A percentile compares a stretch with the other conserved stretches of the same genome.
phyloP scores from a whole-genome alignment of 164 flowering plant species.

The Cinnamomum micranthum region DNA sequence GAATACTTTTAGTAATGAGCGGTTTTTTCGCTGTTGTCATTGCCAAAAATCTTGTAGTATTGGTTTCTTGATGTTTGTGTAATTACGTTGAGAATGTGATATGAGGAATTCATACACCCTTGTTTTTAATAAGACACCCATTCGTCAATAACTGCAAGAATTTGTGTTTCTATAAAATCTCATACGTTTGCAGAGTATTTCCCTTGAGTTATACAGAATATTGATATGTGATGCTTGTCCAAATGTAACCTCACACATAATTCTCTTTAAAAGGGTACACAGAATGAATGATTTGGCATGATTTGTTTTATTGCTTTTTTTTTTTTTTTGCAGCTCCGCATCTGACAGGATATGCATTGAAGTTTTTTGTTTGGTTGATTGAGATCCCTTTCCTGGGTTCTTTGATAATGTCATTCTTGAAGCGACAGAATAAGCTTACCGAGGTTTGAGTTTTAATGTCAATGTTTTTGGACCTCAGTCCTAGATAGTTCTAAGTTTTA shows the following conservation, averaged over 20 bases:
- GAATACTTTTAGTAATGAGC: too few relatives aligned
- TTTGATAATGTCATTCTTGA: conserved; percentile 37
- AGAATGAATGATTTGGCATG: too few relatives aligned
- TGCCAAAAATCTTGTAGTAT: too few relatives aligned
- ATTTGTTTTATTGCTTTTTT: neutral
- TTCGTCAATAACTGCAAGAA: neutral
- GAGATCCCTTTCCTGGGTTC: conserved; percentile 61
- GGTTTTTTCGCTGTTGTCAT: too few relatives aligned
- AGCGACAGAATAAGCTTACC: conserved; percentile 52
- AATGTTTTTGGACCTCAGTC: conserved; percentile 6
- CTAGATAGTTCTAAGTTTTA: neutral
- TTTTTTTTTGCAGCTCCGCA: conserved; percentile 56
- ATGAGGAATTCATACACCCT: too few relatives aligned
- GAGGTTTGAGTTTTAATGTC: conserved; percentile 41
- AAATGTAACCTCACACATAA: too few relatives aligned
- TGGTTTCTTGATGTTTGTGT: too few relatives aligned
- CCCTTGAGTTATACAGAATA: too few relatives aligned
- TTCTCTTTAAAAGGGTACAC: too few relatives aligned
- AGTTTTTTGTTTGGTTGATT: conserved; percentile 51
- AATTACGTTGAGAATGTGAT: neutral
- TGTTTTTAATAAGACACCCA: neutral
- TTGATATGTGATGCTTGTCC: too few relatives aligned
- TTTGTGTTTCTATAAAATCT: too few relatives aligned
- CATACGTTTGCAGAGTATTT: neutral
- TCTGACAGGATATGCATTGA: conserved; percentile 55